Evolutionary conservation across 2,329 filamentous ascomycete genomes (phyloP).

Genomic region (Aspergillus spinulosporus): DNA sequence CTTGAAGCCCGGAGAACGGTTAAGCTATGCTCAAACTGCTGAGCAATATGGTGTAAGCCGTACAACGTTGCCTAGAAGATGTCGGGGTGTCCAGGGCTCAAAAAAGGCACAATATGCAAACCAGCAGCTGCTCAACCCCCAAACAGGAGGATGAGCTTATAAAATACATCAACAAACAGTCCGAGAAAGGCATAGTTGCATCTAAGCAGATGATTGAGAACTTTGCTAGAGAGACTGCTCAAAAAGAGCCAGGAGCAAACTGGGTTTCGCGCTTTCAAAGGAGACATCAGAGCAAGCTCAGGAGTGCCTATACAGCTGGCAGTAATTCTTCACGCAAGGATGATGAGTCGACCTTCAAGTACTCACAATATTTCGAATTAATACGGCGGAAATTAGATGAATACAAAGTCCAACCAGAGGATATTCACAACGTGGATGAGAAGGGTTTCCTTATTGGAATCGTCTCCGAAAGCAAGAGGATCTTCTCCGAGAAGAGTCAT

Average conservation of each 20-base stretch:
- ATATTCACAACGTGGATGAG: not conserved
- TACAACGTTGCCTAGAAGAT: not conserved
- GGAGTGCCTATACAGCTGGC: not conserved
- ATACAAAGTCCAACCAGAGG: not conserved
- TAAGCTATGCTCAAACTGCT: not conserved
- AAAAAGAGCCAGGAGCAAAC: not conserved
- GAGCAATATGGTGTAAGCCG: not conserved
- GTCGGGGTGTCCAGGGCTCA: not conserved
- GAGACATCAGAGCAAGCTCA: not conserved
- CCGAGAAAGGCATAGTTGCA: not conserved
- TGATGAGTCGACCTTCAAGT: not conserved
- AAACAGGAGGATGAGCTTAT: not conserved
- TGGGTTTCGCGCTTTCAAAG: not conserved
- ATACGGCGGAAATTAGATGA: not conserved
- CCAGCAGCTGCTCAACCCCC: not conserved
- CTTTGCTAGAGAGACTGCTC: not conserved
- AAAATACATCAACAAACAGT: not conserved
- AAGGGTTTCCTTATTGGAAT: not conserved
- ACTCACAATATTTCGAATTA: not conserved
- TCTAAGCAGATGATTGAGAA: not conserved
- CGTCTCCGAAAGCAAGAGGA: slow-evolving; percentile 10
- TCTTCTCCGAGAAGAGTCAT: slow-evolving; percentile 17
- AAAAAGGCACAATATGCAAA: not conserved
- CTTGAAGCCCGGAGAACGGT: not conserved
- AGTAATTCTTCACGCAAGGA: not conserved